Percentiles rank a stretch among this genome's conserved stretches.
These are phyloP conservation scores for Ceratocystis lukuohia DNA, from an alignment of 2,329 filamentous ascomycete species.

Conservation along the genomic window DNA sequence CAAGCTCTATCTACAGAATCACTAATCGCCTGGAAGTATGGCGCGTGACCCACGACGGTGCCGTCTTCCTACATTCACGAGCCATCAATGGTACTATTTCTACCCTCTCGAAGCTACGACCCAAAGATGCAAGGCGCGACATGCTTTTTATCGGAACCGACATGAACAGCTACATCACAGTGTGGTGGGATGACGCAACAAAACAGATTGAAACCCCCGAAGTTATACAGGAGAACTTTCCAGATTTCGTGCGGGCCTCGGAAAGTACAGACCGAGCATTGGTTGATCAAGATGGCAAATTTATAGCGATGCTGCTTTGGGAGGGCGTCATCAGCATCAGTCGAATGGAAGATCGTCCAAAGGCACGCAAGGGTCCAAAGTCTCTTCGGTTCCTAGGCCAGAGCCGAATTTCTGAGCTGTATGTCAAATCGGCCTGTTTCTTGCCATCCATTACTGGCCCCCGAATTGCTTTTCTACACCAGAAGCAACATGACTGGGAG, in stretches of 20 bases:
- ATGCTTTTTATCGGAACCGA: conserved; percentile 89
- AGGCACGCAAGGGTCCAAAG: conserved; percentile 9
- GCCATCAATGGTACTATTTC: conserved; percentile 74
- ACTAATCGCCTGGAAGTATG: conserved; percentile 80
- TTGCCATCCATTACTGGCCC: conserved; percentile 45
- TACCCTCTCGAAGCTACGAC: conserved; percentile 68
- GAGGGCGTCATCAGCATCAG: conserved; percentile 45
- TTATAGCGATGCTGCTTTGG: conserved; percentile 46
- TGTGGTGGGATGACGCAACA: conserved; percentile 59
- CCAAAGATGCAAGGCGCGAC: conserved; percentile 60
- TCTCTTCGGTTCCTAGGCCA: conserved; percentile 32
- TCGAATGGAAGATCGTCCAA: conserved; percentile 31
- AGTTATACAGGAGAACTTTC: conserved; percentile 39
- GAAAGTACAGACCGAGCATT: conserved; percentile 73
- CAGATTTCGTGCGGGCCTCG: conserved; percentile 56
- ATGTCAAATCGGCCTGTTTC: conserved; percentile 45
- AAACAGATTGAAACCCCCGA: conserved; percentile 39
- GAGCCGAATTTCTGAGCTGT: conserved; percentile 44
- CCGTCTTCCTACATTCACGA: conserved; percentile 53
- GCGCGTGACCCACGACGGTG: conserved; percentile 49
- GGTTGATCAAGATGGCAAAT: conserved; percentile 63
- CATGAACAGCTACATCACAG: conserved; percentile 77
- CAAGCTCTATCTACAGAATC: conserved; percentile 42
- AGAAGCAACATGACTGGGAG: conserved; percentile 37
- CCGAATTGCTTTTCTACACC: conserved; percentile 45